These are phyloP conservation scores for Aspergillus sclerotiicarbonarius DNA, from an alignment of 495 filamentous ascomycete species.

Conservation along the genomic window DNA sequence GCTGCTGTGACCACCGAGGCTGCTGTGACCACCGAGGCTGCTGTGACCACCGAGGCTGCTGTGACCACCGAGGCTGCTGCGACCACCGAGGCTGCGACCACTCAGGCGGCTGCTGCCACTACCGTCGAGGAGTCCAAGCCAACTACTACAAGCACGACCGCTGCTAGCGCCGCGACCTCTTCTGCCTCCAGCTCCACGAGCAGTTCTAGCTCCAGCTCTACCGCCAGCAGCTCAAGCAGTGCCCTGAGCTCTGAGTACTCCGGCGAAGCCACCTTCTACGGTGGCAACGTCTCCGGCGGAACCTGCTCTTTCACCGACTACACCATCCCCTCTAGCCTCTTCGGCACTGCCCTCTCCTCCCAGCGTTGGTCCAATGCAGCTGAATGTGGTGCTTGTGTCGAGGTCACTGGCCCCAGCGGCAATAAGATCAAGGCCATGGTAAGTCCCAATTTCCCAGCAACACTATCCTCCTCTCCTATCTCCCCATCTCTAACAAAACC, in stretches of 20 bases:
- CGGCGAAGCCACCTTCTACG: constrained; percentile 53
- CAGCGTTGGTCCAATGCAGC: constrained; percentile 49
- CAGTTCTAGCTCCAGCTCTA: constrained; percentile 12
- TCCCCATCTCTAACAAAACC: constrained; percentile 4
- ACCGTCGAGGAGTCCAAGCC: constrained; percentile 1
- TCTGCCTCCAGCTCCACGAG: constrained; percentile 15
- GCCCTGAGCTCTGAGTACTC: constrained; percentile 12
- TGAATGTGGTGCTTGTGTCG: constrained; percentile 58
- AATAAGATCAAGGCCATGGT: constrained; percentile 65
- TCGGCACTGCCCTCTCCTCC: constrained; percentile 53
- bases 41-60: constrained; percentile 8
- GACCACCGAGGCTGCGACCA: background rate
- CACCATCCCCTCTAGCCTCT: constrained; percentile 52
- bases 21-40: constrained; percentile 2
- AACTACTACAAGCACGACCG: constrained; percentile 10
- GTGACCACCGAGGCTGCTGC: constrained; percentile 8
- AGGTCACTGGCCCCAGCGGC: constrained; percentile 52
- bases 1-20: too few relatives aligned
- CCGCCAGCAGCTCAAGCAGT: constrained; percentile 11
- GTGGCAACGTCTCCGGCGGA: constrained; percentile 56
- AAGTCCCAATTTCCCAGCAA: constrained; percentile 13
- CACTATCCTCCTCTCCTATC: background rate
- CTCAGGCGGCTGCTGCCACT: constrained; percentile 10
- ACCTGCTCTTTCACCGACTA: constrained; percentile 59
- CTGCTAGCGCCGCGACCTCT: constrained; percentile 11